Base-by-base conservation (phyloP, 2,329 filamentous ascomycete genomes). In the Mycogone perniciosa region DNA sequence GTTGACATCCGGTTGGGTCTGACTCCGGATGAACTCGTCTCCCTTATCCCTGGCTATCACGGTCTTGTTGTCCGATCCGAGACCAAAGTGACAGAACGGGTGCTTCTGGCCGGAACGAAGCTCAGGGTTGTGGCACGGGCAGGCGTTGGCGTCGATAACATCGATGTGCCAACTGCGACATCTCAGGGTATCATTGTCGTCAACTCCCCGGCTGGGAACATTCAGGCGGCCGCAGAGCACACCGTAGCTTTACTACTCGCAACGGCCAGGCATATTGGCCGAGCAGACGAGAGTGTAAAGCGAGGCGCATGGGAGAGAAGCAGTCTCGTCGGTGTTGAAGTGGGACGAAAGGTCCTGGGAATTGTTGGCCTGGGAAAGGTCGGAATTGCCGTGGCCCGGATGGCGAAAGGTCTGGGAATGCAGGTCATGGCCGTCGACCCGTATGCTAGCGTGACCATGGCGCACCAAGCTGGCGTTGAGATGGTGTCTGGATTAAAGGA, bases 281-380 rank as follows among this genome's bases (percentile, higher is more conserved):
- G 82, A 46, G 88, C 83, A 1, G 85, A 84, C 56, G 71, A 78
- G n/a, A 82, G 77, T 53, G 71, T 89, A 56, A 88, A 90, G 60
- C 72, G 66, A n/a, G 84, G 84, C 0, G 81, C 80, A 47, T 92
- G 88, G 88, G 86, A 91, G 64, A 75, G 88, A 50, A 81, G 83
- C 61, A 80, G 81, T 58, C 75, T 91, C 3, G 84, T 89, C 0
- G 88, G 88, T 4, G 80, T 89, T 13, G 88, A 92, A 65, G 82
- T 91, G 8, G 86, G 88, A 45, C 80, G 84, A 42, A 92, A 91
- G 71, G 86, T 80, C 1, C 71, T 92, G 6, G 86, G 84, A 1
- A 84, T 92, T 45, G 81, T 93, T 37, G 88, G 88, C 1, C 69
- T 91, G 29, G 88, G 88, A n/a, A 91, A 91, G 71, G 87, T 92